phyloP scores from a whole-genome alignment of 2,329 filamentous ascomycete species.

The Colletotrichum somersetense region DNA sequence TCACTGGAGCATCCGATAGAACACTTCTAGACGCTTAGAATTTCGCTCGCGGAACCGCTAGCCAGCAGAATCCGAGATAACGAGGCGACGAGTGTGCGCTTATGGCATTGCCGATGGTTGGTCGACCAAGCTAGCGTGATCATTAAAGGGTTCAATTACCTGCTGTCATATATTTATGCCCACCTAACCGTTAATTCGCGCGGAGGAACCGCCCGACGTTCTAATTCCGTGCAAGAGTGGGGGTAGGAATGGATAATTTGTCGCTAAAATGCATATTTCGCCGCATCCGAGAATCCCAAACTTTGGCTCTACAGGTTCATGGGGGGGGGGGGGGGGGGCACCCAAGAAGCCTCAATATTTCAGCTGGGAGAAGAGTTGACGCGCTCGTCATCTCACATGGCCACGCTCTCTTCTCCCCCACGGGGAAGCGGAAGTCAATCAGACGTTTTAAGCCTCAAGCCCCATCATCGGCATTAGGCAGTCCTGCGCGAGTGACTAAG shows the following conservation, averaged over 20 bases:
- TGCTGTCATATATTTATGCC: slow-evolving; percentile 13
- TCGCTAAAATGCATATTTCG: slow-evolving; percentile 12
- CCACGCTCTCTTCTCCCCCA: neutral
- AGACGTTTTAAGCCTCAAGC: neutral
- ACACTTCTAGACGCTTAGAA: neutral
- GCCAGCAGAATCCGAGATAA: too few relatives aligned
- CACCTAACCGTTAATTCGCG: neutral
- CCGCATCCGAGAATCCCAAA: slow-evolving; percentile 3
- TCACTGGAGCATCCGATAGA: neutral
- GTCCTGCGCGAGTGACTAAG: slow-evolving; percentile 16
- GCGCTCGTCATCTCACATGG: slow-evolving; percentile 7
- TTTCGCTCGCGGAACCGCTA: neutral
- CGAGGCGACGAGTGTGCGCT: neutral
- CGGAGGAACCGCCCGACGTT: neutral
- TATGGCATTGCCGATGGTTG: neutral
- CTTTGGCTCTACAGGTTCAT: neutral
- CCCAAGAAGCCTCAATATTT: neutral
- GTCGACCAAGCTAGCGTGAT: neutral
- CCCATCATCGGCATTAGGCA: neutral
- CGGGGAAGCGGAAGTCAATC: slow-evolving; percentile 11
- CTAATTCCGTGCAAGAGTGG: neutral
- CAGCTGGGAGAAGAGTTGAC: neutral
- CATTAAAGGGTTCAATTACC: neutral
- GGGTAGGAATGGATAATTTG: neutral
- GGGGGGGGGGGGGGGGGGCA: neutral